Evolutionary conservation across 176 grass and related monocot genomes (phyloP).

Genomic region (Canna indica): DNA sequence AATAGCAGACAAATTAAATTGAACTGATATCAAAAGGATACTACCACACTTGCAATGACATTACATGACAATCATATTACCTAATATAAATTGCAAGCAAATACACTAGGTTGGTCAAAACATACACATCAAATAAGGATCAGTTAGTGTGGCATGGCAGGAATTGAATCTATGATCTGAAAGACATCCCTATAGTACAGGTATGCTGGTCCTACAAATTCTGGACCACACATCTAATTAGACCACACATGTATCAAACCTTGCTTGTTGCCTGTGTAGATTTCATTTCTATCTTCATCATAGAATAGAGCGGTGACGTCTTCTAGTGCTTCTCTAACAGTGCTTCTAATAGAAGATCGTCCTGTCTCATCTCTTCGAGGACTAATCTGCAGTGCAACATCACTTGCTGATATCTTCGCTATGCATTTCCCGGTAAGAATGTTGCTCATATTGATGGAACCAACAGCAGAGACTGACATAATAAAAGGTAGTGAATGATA

Average conservation of each 20-base stretch:
- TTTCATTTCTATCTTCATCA: constrained; percentile 92
- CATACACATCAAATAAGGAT: too few relatives aligned
- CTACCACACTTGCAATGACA: too few relatives aligned
- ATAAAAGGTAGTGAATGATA: neutral
- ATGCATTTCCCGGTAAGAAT: constrained; percentile 97
- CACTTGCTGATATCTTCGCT: constrained; percentile 79
- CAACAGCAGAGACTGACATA: constrained; percentile 38
- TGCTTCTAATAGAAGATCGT: constrained; percentile 52
- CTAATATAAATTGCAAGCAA: too few relatives aligned
- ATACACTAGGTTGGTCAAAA: too few relatives aligned
- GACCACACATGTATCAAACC: constrained; percentile 98
- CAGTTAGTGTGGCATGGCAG: neutral
- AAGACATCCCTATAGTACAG: neutral
- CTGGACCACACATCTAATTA: constrained; percentile 32
- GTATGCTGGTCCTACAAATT: neutral
- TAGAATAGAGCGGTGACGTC: constrained; percentile 93
- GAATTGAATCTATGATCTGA: neutral
- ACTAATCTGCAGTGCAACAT: constrained; percentile 32
- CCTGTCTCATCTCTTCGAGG: constrained; percentile 29
- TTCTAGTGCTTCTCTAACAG: constrained; percentile 71
- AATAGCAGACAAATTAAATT: too few relatives aligned
- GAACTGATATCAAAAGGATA: too few relatives aligned
- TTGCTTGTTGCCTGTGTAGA: constrained; percentile 88
- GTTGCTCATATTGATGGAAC: constrained; percentile 97
- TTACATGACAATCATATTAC: too few relatives aligned